A percentile compares a stretch with the other conserved stretches of the same genome.
Evolutionary conservation across 2,329 filamentous ascomycete genomes (phyloP).

Genomic region (Colletotrichum sp.): DNA sequence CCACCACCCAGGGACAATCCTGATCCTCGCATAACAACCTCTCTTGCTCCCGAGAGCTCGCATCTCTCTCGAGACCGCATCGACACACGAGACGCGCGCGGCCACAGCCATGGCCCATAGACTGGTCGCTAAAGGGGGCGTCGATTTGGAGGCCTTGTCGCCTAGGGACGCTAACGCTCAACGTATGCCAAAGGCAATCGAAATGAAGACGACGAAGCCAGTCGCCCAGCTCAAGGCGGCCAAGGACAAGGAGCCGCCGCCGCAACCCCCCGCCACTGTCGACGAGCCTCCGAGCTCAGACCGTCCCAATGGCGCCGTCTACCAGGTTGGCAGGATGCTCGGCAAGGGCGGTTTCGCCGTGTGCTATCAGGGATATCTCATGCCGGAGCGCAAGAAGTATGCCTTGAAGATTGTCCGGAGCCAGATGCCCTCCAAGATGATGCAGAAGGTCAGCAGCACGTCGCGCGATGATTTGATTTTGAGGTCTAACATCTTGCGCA

Average conservation of each 20-base stretch:
- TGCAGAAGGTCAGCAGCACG: conserved; percentile 70
- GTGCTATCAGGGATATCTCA: conserved; percentile 74
- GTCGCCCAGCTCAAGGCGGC: conserved; percentile 57
- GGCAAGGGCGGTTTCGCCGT: conserved; percentile 86
- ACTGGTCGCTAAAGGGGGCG: conserved; percentile 52
- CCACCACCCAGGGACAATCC: not conserved
- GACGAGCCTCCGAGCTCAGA: conserved; percentile 70
- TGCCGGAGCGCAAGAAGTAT: conserved; percentile 69
- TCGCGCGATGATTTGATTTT: too few species aligned
- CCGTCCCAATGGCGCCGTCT: conserved; percentile 72
- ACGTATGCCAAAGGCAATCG: conserved; percentile 49
- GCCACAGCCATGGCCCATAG: conserved; percentile 48
- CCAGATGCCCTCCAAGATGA: conserved; percentile 82
- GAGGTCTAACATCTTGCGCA: conserved; percentile 29
- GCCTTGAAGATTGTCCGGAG: conserved; percentile 86
- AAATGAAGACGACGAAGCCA: conserved; percentile 50
- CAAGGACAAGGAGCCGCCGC: conserved; percentile 71
- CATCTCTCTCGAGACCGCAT: not conserved
- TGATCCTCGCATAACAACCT: not conserved
- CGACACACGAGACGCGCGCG: not conserved
- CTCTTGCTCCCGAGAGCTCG: not conserved
- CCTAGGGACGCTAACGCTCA: conserved; percentile 69
- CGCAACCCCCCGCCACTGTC: conserved; percentile 65
- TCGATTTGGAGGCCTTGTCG: conserved; percentile 68
- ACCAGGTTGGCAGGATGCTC: conserved; percentile 75